Base-by-base conservation (phyloP, 2,329 filamentous ascomycete genomes). In the Sporothrix phasma region DNA sequence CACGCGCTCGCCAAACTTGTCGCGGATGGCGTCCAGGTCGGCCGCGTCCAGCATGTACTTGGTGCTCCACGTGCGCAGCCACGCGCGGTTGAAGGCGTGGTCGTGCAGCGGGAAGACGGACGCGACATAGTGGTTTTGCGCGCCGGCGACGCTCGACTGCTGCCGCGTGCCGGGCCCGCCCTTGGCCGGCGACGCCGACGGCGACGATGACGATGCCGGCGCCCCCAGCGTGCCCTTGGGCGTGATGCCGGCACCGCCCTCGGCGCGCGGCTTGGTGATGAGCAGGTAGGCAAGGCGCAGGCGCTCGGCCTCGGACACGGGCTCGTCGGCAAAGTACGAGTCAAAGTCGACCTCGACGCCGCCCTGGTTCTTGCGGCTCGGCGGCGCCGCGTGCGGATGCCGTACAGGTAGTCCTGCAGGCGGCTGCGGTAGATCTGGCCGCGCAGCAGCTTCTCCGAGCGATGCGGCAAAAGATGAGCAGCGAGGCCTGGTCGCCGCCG, bases 391-490 rank as follows among this genome's bases (percentile, higher is more conserved):
- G 89, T 83, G 67, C 91, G 87, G 63, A 97, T 88, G 61, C 92
- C 92, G 73, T 94, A 88, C 39, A 97, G 84, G 91, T 92, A 99
- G 76, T 97, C 94, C 73, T 92, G 89, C 19, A 97, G 87, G 68
- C 94, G 86, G 64, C 89, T 90, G 68, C 91, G 85, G 75, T 96
- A 95, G 59, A 96, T 84, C 71, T 96, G 90, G 68, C 87, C 85
- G 66, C 84, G 84, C 66, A 99, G 81, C 68, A 92, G 84, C 69
- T 86, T 81, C 67, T 88, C 81, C 24, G 90, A 92, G 88, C 86
- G 47, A 95, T 84, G 72, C 88, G 89, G 72, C 92, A 82, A 73
- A 96, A 97, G 69, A 97, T 77, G 56, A 97, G 81, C 45, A 97
- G 78, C 3, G 90, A 90, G 64, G 84, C 80, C 31, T 86, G 83